Evolutionary conservation across 805 yeast species (phyloP), one percentile per base, ranked within the genome.

Genomic region (Saturnispora saitoi): DNA sequence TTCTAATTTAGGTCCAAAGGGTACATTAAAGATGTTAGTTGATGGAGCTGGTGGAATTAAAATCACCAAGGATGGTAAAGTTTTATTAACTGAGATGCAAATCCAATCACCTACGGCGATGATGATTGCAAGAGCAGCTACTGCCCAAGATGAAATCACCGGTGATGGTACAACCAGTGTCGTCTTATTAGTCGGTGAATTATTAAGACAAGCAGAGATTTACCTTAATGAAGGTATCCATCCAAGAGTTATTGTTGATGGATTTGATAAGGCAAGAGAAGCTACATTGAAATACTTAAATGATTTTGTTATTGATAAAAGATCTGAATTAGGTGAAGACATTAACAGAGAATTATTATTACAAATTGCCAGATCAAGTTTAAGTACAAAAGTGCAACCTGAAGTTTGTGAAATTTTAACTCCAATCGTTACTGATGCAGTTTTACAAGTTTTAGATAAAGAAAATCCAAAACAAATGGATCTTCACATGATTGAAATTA

Each of bases 91-190:
- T 37, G 99, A 93, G 64, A 93, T 93, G 99, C 99, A 93, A 70
- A 91, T 91, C 67, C 93, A 86, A 64, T 81, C 85, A 54, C 95
- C 95, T 10, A 86, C 95, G 3, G 95, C 95, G 0, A 86, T 85
- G 32, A 80, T 85, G 86, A 85, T 85, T 69, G 95, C 99, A 3
- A 77, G 98, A 56, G 99, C 98, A 12, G 99, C 99, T 44, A 81
- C 96, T 42, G 97, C 99, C 0, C 99, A 93, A 69, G 99, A 93
- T 66, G 99, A 93, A 67, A 88, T 93, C 63, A 86, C 98, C n/a
- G 99, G 99, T 45, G 99, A 93, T 68, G 99, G 99, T 55, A 93
- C 99, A 48, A 91, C 98, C 5, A 85, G 96, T 2, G 99, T 93
- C 48, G 91, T 90, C 41, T 73, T 95, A 54, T 75, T 90, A 48